phyloP scores from a whole-genome alignment of 805 yeast species.

The Schwanniomyces pseudopolymorphus region DNA sequence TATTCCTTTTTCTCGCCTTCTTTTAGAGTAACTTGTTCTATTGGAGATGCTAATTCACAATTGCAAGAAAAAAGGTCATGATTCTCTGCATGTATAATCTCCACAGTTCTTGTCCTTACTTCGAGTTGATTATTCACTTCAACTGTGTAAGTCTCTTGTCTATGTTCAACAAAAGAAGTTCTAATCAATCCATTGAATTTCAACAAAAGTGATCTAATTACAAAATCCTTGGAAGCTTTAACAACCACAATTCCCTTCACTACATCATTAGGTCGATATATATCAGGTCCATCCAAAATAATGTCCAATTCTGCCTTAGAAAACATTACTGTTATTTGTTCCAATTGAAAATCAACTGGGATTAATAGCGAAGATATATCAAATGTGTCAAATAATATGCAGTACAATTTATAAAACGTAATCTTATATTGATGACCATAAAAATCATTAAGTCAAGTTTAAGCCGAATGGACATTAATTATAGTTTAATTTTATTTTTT shows the following conservation, averaged over 20 bases:
- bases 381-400: not conserved
- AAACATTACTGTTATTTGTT: slow-evolving; percentile 1
- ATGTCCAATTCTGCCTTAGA: slow-evolving; percentile 2
- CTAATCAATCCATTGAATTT: not conserved
- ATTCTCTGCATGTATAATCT: not conserved
- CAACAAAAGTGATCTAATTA: not conserved
- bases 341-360: not conserved
- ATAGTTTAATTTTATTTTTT: no score
- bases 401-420: no score
- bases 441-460: no score
- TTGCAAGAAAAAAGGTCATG: not conserved
- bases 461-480: no score
- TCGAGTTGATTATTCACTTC: not conserved
- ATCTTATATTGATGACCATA: no score
- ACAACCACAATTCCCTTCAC: not conserved
- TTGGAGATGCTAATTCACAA: not conserved
- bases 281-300: not conserved
- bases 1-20: not conserved
- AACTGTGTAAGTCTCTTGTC: not conserved
- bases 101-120: not conserved
- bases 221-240: slow-evolving; percentile 1
- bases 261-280: slow-evolving; percentile 1
- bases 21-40: not conserved
- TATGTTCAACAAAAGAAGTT: not conserved
- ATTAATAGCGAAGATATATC: not conserved